Evolutionary conservation across 1,284 basidiomycete genomes (phyloP), one percentile per base, ranked within the genome.

Genomic region (Laetiporus sulphureus): DNA sequence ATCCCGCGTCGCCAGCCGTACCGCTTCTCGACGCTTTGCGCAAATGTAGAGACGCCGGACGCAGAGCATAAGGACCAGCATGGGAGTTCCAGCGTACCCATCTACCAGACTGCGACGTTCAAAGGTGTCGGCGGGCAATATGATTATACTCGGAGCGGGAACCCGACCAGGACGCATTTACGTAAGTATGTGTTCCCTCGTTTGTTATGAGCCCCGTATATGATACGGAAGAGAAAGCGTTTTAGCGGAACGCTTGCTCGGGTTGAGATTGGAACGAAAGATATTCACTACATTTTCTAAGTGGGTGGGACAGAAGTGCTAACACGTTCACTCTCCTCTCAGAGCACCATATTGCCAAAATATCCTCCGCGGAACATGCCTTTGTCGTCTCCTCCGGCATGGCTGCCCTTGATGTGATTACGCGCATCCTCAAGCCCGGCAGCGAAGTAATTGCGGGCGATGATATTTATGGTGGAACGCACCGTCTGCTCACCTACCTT

Each of bases 61-160:
- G 64, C 71, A 0, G 74, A 75, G 48, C 86, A 88, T 67, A 93
- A 95, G 64, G 96, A 99, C 67, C 95, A 97, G 67, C 90, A 95
- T 62, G 93, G 92, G 31, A 85, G 91, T 44, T 92, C 88, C 49
- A 89, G 85, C 8, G 88, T 96, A 0, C 96, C 96, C 16, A 98
- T 99, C 64, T 99, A 99, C 68, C 94, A 98, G 70, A 88, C 91
- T 1, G 84, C 96, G 16, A 99, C 96, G 1, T 99, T 99, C 80
- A 99, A 99, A 68, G 96, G 96, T 38, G 71, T 96, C 40, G 77
- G 77, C 19, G 90, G 89, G 38, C 75, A 85, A 55, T 97, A 92
- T 61, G 96, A 99, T 66, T 99, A 99, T 66, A 78, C 89, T 13
- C 77, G 96, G 46, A 92, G 88, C 54, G 96, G 96, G 22, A 99